phyloP scores from a whole-genome alignment of 257 asterid genomes.

The Coffea canephora region DNA sequence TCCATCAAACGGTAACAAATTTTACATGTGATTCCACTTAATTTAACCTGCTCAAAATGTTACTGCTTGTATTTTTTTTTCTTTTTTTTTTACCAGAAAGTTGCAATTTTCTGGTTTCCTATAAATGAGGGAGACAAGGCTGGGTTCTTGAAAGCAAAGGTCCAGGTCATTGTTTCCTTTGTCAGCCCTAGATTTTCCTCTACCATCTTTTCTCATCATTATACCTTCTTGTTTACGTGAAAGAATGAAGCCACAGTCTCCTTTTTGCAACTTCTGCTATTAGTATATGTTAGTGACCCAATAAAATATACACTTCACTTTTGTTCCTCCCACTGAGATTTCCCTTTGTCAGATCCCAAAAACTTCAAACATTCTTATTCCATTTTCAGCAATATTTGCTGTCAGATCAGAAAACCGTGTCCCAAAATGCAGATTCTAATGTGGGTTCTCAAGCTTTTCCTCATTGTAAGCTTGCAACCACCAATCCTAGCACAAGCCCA shows the following conservation, averaged over 20 bases:
- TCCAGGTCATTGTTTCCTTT: slow-evolving; percentile 33
- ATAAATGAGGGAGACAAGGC: slow-evolving; percentile 45
- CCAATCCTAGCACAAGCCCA: slow-evolving; percentile 14
- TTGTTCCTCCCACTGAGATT: slow-evolving; percentile 2
- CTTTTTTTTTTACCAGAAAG: not conserved
- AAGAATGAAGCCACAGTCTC: slow-evolving; percentile 27
- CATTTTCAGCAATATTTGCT: slow-evolving; percentile 10
- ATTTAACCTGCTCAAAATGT: slow-evolving; percentile 1
- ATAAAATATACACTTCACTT: slow-evolving; percentile 4
- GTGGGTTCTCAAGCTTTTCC: slow-evolving; percentile 45
- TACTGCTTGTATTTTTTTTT: not conserved
- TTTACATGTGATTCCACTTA: slow-evolving; percentile 60
- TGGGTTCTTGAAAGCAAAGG: slow-evolving; percentile 36
- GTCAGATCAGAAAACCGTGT: slow-evolving; percentile 19
- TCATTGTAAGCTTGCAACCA: slow-evolving; percentile 23
- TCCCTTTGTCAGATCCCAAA: slow-evolving; percentile 21
- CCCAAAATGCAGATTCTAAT: slow-evolving; percentile 46
- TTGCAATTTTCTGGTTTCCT: slow-evolving; percentile 20
- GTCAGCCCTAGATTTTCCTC: slow-evolving; percentile 7
- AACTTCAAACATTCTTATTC: slow-evolving; percentile 21
- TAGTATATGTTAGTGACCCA: not conserved
- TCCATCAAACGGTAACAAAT: slow-evolving; percentile 59
- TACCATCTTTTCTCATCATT: slow-evolving; percentile 46
- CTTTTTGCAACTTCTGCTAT: slow-evolving; percentile 23
- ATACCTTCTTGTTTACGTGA: slow-evolving; percentile 53